These are phyloP conservation scores for Penicillium psychrofluorescens DNA, from an alignment of 495 filamentous ascomycete species.

Conservation along the genomic window DNA sequence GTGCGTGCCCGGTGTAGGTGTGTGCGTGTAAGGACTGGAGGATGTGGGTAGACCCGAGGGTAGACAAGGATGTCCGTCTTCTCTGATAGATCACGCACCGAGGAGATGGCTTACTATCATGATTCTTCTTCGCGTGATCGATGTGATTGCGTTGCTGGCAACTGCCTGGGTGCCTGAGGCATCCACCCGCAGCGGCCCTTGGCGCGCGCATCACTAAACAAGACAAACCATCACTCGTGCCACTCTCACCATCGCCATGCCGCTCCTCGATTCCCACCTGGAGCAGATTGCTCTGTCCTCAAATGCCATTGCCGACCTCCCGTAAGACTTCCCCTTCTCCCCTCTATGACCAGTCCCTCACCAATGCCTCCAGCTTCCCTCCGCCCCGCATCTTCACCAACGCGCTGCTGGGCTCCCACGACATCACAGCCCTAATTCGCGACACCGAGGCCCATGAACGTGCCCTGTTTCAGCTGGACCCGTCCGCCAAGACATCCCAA, in stretches of 20 bases:
- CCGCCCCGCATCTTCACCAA: constrained; percentile 94
- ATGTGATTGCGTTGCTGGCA: too few relatives aligned
- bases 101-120: neutral
- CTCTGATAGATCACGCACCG: neutral
- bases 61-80: neutral
- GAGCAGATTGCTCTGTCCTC: constrained; percentile 87
- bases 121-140: too few relatives aligned
- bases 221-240: neutral
- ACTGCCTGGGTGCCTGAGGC: constrained; percentile 17
- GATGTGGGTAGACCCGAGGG: too few relatives aligned
- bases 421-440: constrained; percentile 90
- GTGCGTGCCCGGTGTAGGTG: too few relatives aligned
- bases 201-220: constrained; percentile 8
- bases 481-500: constrained; percentile 42
- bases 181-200: constrained; percentile 1
- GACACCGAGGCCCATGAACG: constrained; percentile 95
- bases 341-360: neutral
- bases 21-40: too few relatives aligned
- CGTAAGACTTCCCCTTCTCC: constrained; percentile 44
- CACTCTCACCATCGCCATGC: constrained; percentile 41
- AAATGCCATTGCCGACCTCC: constrained; percentile 73
- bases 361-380: constrained; percentile 56
- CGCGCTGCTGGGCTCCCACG: constrained; percentile 75
- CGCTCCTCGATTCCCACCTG: constrained; percentile 73
- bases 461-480: constrained; percentile 85